Percentiles rank a stretch among this genome's conserved stretches.
Evolutionary conservation across 2,329 filamentous ascomycete genomes (phyloP).

Genomic region (Gremmenia infestans): DNA sequence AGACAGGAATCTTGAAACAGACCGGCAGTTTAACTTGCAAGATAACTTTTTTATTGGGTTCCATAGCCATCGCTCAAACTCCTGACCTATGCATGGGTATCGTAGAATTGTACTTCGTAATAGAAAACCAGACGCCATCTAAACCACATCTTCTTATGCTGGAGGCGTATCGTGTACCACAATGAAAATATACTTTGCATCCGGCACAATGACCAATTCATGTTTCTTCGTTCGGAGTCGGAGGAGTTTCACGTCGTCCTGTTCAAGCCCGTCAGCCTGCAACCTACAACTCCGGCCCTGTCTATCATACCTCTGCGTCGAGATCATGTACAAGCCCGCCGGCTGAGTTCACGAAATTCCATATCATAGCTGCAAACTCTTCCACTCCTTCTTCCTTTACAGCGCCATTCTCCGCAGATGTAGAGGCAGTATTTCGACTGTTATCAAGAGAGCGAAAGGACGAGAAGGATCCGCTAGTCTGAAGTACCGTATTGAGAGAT

Average conservation of each 20-base stretch:
- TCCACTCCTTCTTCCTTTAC: conserved; percentile 41
- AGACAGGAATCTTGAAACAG: conserved; percentile 1
- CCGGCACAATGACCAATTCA: conserved; percentile 78
- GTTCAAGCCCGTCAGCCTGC: conserved; percentile 9
- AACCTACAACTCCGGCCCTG: neutral
- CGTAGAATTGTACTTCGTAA: neutral
- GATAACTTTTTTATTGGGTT: neutral
- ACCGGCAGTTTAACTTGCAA: neutral
- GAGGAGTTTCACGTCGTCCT: conserved; percentile 74
- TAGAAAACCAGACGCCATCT: neutral
- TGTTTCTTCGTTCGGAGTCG: conserved; percentile 78
- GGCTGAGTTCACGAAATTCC: conserved; percentile 67
- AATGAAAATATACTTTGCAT: conserved; percentile 71
- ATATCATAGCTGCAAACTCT: conserved; percentile 71
- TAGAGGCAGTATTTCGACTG: conserved; percentile 10
- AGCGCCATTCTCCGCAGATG: conserved; percentile 6
- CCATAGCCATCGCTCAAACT: conserved; percentile 1
- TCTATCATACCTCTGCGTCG: conserved; percentile 55
- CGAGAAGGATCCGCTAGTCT: conserved; percentile 60
- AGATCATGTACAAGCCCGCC: conserved; percentile 66
- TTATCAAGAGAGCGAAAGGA: conserved; percentile 33
- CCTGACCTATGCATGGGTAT: conserved; percentile 8
- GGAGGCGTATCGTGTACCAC: conserved; percentile 63
- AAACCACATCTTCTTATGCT: conserved; percentile 38
- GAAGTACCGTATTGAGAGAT: conserved; percentile 66